A percentile compares a stretch with the other conserved stretches of the same genome.
phyloP scores from a whole-genome alignment of 768 basidiomycete species.

The Coprinellus aureogranulatus region DNA sequence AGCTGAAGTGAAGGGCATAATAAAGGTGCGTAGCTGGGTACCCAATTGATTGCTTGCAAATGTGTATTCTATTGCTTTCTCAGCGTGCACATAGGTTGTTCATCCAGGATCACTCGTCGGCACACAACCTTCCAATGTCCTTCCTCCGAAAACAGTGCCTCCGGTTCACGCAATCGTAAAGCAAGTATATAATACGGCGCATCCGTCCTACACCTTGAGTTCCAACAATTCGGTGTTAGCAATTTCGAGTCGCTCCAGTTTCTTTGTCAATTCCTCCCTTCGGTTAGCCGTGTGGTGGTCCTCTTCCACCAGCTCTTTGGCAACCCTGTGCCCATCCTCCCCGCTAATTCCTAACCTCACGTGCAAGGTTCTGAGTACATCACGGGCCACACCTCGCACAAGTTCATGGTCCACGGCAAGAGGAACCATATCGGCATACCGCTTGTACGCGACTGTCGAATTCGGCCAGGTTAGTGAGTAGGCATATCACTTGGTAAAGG shows the following conservation, averaged over 20 bases:
- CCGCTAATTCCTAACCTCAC: conserved; percentile 53
- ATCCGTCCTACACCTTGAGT: too few relatives aligned
- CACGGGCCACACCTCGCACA: conserved; percentile 48
- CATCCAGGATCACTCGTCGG: too few relatives aligned
- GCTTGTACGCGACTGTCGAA: conserved; percentile 55
- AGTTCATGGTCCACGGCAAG: conserved; percentile 56
- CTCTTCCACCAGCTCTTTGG: conserved; percentile 53
- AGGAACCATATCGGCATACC: conserved; percentile 56
- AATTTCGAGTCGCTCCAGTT: conserved; percentile 42
- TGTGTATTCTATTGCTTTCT: too few relatives aligned
- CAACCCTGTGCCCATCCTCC: conserved; percentile 42
- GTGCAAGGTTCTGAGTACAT: conserved; percentile 44
- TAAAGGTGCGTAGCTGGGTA: too few relatives aligned
- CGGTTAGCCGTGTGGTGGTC: conserved; percentile 38
- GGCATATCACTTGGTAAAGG: neutral
- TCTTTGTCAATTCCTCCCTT: conserved; percentile 50
- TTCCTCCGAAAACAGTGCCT: too few relatives aligned
- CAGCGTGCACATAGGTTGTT: too few relatives aligned
- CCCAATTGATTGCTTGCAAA: too few relatives aligned
- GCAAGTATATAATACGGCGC: too few relatives aligned
- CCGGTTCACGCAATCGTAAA: too few relatives aligned
- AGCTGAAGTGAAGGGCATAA: too few relatives aligned
- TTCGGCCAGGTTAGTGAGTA: too few relatives aligned
- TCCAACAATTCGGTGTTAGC: conserved; percentile 11
- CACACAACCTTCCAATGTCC: too few relatives aligned